Evolutionary conservation across 2,329 filamentous ascomycete species (phyloP).

Genomic region (Chrysosporium keratinophilum): DNA sequence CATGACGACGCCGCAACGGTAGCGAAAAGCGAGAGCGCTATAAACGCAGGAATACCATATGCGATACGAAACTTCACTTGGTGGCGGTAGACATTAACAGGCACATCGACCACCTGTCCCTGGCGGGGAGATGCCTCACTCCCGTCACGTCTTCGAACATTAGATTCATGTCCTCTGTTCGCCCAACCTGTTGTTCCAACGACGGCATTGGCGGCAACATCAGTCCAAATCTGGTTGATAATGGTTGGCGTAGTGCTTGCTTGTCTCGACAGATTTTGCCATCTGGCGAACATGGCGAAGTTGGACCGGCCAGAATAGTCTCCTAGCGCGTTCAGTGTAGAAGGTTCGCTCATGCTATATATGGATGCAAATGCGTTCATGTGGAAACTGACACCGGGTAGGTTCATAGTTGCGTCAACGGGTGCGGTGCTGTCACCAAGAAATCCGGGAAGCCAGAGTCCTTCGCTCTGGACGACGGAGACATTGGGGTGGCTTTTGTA

Average conservation of each 20-base stretch:
- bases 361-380: slow-evolving; percentile 19
- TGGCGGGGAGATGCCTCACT: slow-evolving; percentile 33
- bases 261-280: slow-evolving; percentile 30
- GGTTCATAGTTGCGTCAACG: slow-evolving; percentile 19
- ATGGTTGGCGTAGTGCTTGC: slow-evolving; percentile 26
- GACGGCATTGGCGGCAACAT: slow-evolving; percentile 36
- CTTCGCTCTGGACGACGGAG: slow-evolving; percentile 24
- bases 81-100: slow-evolving; percentile 13
- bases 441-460: slow-evolving; percentile 27
- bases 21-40: slow-evolving; percentile 35
- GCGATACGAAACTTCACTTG: slow-evolving; percentile 14
- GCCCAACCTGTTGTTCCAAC: slow-evolving; percentile 28
- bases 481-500: slow-evolving; percentile 26
- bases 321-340: not conserved
- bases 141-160: slow-evolving; percentile 18
- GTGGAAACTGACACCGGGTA: slow-evolving; percentile 29
- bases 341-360: slow-evolving; percentile 12
- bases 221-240: slow-evolving; percentile 39
- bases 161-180: not conserved
- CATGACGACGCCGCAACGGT: slow-evolving; percentile 20
- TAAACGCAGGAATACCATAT: slow-evolving; percentile 28
- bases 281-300: slow-evolving; percentile 35
- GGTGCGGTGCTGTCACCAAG: not conserved
- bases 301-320: slow-evolving; percentile 32
- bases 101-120: slow-evolving; percentile 27